Evolutionary conservation across 2,329 filamentous ascomycete species (phyloP), one percentile per base, ranked within the genome.

Genomic region (Chrysoporthe austroafricana): DNA sequence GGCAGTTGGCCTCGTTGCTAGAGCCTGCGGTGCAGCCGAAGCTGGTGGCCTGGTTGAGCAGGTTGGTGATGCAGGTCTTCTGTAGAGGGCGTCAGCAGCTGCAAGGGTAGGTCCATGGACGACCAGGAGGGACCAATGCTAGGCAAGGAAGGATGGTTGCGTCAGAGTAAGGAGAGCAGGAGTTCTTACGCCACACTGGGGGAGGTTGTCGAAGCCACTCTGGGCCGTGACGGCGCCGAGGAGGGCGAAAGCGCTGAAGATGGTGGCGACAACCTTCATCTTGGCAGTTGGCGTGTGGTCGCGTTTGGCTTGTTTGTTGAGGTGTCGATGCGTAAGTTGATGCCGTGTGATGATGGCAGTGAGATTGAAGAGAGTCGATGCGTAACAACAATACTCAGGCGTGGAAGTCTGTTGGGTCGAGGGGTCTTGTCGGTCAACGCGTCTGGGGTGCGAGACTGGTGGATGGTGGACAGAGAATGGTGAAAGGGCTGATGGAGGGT

Each of bases 171-270:
- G 36, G 64, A 4, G 21, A 21, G 43, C 21, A 18, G 32, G 39
- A 48, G 7, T 46, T 81, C 85, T 81, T 84, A 88, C 86, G 76
- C 81, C 85, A 73, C 86, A 88, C 21, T 74, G 67, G 44, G 84
- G 80, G 62, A 87, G 82, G 66, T 77, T 76, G 67, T 76, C 64
- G 59, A 78, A 46, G 59, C 9, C 42, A 70, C 78, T 74, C 74
- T 85, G 83, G 52, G 80, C 82, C 21, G 76, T 76, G 69, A 74
- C 79, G 52, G 79, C 73, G 60, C 79, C 77, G 70, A 79, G 79
- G 66, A 83, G 73, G 71, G 79, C 74, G 65, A 83, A 73, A 70
- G 79, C 74, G 75, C 79, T 79, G 73, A 74, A 69, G 63, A 76
- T 56, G 72, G 85, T 72, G 72, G 82, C 70, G 67, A 78, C 74